phyloP scores from a whole-genome alignment of 2,329 filamentous ascomycete genomes.

The Sporothrix euskadiensis region DNA sequence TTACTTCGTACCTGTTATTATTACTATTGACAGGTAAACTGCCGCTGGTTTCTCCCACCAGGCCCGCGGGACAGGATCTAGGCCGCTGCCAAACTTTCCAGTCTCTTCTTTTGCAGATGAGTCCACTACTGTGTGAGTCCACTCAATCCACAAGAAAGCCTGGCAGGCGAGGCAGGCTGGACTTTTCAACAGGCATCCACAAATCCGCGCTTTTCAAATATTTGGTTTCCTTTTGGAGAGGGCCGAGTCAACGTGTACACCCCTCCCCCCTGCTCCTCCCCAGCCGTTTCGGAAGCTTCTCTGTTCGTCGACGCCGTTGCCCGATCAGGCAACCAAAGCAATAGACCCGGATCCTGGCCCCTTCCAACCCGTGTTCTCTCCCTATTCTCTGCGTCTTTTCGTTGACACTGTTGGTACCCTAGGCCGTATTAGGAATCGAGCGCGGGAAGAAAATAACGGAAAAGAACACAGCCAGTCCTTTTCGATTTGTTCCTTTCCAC shows the following conservation, averaged over 20 bases:
- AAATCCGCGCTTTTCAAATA: not conserved
- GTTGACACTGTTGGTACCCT: not conserved
- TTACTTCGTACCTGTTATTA: not conserved
- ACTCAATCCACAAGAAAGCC: not conserved
- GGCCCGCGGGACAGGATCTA: slow-evolving; percentile 12
- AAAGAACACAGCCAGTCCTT: not conserved
- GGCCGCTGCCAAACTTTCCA: not conserved
- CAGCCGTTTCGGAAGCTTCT: slow-evolving; percentile 25
- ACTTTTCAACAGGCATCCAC: not conserved
- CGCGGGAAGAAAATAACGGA: slow-evolving; percentile 17
- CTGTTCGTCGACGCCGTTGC: slow-evolving; percentile 21
- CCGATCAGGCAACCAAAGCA: slow-evolving; percentile 22
- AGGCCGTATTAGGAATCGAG: slow-evolving; percentile 13
- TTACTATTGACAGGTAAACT: not conserved
- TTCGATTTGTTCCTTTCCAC: slow-evolving; percentile 6
- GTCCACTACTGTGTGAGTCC: not conserved
- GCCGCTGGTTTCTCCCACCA: not conserved
- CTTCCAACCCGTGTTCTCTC: not conserved
- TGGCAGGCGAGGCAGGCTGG: not conserved
- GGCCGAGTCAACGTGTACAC: not conserved
- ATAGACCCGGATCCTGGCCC: not conserved
- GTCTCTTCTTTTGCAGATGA: not conserved
- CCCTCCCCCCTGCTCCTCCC: not conserved
- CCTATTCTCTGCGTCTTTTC: slow-evolving; percentile 14
- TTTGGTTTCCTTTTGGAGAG: not conserved